These are phyloP conservation scores for Starmerella apicola DNA, from an alignment of 805 yeast species.

Conservation along the genomic window DNA sequence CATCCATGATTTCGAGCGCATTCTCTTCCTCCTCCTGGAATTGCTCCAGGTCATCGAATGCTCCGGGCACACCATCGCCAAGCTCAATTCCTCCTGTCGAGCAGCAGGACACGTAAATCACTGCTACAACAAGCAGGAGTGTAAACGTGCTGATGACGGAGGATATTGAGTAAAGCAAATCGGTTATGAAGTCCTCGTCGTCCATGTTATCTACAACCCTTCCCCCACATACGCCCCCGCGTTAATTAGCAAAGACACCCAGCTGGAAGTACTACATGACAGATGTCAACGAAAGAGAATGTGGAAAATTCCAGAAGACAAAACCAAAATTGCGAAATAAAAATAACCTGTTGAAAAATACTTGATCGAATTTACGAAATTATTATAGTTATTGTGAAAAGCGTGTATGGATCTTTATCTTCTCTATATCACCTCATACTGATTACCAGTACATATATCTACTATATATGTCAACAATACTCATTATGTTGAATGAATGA, in stretches of 20 bases:
- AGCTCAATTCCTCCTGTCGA: constrained; percentile 25
- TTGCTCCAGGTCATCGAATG: constrained; percentile 50
- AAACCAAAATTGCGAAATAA: too few species aligned
- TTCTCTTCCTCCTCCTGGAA: constrained; percentile 50
- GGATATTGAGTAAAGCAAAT: constrained; percentile 9
- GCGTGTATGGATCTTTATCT: too few species aligned
- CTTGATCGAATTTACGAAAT: too few species aligned
- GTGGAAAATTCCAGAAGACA: too few species aligned
- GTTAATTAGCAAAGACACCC: too few species aligned
- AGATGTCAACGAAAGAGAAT: too few species aligned
- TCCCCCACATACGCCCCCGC: not conserved
- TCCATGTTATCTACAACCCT: constrained; percentile 5
- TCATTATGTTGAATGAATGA: not conserved
- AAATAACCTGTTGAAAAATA: too few species aligned
- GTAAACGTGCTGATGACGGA: constrained; percentile 9
- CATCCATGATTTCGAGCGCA: constrained; percentile 51
- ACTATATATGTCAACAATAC: too few species aligned
- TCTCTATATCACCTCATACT: too few species aligned
- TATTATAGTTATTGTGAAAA: too few species aligned
- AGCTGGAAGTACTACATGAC: too few species aligned
- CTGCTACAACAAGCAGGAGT: constrained; percentile 9
- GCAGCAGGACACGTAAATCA: constrained; percentile 11
- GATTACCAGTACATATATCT: too few species aligned
- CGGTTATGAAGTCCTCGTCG: constrained; percentile 7
- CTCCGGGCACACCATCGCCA: constrained; percentile 40